Base-by-base conservation (phyloP, 768 basidiomycete genomes). In the Russula vinacea region DNA sequence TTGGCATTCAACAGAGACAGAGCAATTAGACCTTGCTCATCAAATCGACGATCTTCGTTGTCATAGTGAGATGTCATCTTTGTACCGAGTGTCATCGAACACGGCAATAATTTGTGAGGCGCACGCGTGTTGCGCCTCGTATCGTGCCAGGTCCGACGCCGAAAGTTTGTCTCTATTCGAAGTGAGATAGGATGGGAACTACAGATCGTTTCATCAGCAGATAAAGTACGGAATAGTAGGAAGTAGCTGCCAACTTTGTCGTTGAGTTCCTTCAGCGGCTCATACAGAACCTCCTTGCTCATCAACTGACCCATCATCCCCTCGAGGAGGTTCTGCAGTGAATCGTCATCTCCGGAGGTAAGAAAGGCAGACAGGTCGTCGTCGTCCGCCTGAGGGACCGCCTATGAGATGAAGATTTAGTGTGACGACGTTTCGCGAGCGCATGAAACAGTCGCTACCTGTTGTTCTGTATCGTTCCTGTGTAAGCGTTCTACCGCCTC, bases 261-360 rank as follows among this genome's bases (percentile, higher is more conserved):
- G 17, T 80, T 75, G 24, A 96, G 75, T 71, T 96, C 93, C 68
- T 89, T 90, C 62, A 95, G 72, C 0, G 94, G 93, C 51, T 93
- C 91, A 68, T 94, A 88, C n/a, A 95, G 75, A 3, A 93, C 78
- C 0, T 92, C 89, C 70, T 91, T 89, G 76, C 81, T 83, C 86
- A 92, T 86, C 29, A 93, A 78, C 73, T 88, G 84, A 24, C 80
- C 76, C 90, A 93, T 91, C 84, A 95, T 89, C 29, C 73, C 81
- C 72, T 94, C 91, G 10, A 96, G 78, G 65, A 93, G 76, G 0
- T 79, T 83, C 49, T 87, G 82, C 14, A 94, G 71, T 29, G 85
- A 83, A 19, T 1, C 7, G 0, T 79, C 78, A 14, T 73, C 75
- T 77, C 70, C 79, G 4, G 10, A 89, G 68, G 22, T 72, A 24